Conservation (phyloP, 139 green algal species). For the Picochlorum sp. region DNA sequence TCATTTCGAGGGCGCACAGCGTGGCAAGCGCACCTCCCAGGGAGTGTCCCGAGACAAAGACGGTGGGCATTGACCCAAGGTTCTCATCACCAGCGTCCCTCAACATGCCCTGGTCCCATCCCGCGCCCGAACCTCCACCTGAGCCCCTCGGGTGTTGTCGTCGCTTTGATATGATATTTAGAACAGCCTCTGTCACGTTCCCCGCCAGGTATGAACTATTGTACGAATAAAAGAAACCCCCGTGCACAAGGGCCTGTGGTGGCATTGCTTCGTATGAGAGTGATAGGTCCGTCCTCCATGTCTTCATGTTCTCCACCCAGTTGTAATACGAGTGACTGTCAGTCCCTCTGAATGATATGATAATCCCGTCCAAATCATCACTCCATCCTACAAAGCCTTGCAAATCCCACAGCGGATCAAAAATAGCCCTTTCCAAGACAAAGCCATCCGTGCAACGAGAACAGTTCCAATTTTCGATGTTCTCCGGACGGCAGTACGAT, state of each 20-base stretch:
- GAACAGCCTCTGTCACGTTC: constrained; percentile 30
- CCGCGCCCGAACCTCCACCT: not conserved
- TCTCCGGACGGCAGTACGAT: constrained; percentile 53
- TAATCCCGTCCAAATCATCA: constrained; percentile 37
- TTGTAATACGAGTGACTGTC: constrained; percentile 50
- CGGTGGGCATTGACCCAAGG: not conserved
- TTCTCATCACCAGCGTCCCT: not conserved
- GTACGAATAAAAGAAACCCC: constrained; percentile 43
- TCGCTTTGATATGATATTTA: constrained; percentile 1
- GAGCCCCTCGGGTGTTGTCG: not conserved
- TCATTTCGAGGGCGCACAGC: constrained; percentile 45
- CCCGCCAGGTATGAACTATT: constrained; percentile 30
- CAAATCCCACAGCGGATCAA: constrained; percentile 64
- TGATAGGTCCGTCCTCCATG: constrained; percentile 46
- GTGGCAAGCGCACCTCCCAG: constrained; percentile 55
- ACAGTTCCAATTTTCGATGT: constrained; percentile 65
- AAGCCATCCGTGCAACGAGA: constrained; percentile 37
- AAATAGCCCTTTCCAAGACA: constrained; percentile 27
- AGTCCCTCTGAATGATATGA: constrained; percentile 66
- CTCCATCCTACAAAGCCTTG: constrained; percentile 57
- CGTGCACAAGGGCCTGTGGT: constrained; percentile 36
- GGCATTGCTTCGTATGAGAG: constrained; percentile 31
- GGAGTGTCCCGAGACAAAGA: constrained; percentile 16
- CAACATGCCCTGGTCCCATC: constrained; percentile 5
- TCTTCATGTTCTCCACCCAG: constrained; percentile 72